Evolutionary conservation across 345 rosid species (phyloP).

Genomic region (Gossypium turneri): DNA sequence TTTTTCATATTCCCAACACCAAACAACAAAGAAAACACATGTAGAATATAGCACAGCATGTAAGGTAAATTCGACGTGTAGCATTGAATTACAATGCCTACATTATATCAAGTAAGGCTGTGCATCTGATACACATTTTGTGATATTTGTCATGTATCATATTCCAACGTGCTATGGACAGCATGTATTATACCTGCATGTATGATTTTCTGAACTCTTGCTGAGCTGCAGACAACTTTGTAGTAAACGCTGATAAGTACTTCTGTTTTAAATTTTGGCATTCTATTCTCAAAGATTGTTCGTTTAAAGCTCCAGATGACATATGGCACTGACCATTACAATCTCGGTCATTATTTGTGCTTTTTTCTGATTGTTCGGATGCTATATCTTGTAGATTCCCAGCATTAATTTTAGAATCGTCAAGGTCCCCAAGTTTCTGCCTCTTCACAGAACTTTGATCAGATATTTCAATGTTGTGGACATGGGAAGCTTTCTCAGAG

Average conservation of each 20-base stretch:
- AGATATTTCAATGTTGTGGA: conserved; percentile 26
- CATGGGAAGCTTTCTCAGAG: conserved; percentile 35
- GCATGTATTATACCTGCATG: conserved; percentile 49
- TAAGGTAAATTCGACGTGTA: neutral
- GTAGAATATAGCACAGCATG: neutral
- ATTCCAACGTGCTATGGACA: neutral
- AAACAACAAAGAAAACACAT: neutral
- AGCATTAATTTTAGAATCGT: conserved; percentile 28
- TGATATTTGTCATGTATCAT: neutral
- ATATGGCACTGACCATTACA: conserved; percentile 28
- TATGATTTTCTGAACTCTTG: conserved; percentile 67
- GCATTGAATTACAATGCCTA: neutral
- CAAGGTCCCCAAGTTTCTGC: conserved; percentile 33
- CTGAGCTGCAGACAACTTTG: conserved; percentile 61
- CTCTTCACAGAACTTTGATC: conserved; percentile 42
- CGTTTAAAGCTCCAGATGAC: conserved; percentile 28
- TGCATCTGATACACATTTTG: neutral
- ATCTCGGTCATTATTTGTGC: conserved; percentile 30
- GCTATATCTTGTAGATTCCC: conserved; percentile 18
- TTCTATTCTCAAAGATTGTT: conserved; percentile 34
- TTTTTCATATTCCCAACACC: neutral
- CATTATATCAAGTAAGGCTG: neutral
- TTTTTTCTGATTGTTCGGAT: conserved; percentile 24
- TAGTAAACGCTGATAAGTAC: conserved; percentile 63
- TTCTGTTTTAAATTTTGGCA: conserved; percentile 67